Percentiles rank a stretch among this genome's conserved stretches.
phyloP scores from a whole-genome alignment of 139 green algal genomes.

The Tetraselmis striata region DNA sequence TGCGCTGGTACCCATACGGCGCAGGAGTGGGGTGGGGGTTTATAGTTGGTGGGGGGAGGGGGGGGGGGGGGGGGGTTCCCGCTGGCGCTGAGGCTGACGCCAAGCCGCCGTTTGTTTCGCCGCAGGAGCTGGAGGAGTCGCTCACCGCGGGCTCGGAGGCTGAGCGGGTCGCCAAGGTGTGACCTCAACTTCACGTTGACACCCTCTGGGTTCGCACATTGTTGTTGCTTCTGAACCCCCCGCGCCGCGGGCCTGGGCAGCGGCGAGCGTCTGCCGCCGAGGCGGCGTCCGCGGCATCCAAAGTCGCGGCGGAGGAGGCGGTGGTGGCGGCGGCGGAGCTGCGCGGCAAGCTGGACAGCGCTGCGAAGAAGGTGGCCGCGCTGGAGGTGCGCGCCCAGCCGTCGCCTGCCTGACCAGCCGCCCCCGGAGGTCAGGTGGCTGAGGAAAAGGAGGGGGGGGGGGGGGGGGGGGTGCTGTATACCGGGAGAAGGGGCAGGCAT shows the following conservation, averaged over 20 bases:
- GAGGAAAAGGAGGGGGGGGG: slow-evolving; percentile 13
- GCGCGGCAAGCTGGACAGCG: slow-evolving; percentile 1
- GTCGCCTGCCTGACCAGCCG: no score
- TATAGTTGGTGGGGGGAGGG: no score
- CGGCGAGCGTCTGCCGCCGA: background rate
- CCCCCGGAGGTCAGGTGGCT: no score
- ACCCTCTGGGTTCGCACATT: no score
- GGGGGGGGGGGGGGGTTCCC: background rate
- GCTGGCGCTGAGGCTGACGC: no score
- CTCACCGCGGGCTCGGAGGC: slow-evolving; percentile 8
- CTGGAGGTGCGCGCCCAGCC: background rate
- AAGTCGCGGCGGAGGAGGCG: slow-evolving; percentile 8
- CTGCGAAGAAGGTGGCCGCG: background rate
- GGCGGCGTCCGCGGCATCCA: background rate
- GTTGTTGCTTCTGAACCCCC: no score
- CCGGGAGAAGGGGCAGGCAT: no score
- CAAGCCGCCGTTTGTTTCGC: background rate
- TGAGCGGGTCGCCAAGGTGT: slow-evolving; percentile 22
- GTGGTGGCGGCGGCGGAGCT: slow-evolving; percentile 10
- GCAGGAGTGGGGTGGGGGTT: no score
- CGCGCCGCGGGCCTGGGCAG: no score
- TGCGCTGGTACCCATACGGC: no score
- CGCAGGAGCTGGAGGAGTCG: slow-evolving; percentile 4
- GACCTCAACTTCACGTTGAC: no score
- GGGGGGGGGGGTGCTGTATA: no score